Conservation (phyloP, 192 early-diverging fungal species). For the Coemansia sp. region DNA sequence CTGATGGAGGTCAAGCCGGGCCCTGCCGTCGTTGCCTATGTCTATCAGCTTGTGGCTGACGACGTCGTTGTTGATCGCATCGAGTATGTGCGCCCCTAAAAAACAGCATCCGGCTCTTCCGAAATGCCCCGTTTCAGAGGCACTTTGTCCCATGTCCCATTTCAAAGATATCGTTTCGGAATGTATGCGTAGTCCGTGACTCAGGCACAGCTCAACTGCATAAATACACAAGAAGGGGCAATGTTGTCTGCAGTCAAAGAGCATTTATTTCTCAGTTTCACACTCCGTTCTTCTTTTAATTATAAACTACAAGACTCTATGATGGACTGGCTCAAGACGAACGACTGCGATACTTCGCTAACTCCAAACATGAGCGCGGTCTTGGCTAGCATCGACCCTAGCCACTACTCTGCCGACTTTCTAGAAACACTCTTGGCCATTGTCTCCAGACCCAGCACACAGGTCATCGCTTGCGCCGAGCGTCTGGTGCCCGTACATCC, state of each 20-base stretch:
- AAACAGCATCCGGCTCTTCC: no score
- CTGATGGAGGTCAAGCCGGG: slow-evolving; percentile 88
- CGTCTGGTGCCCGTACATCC: background rate
- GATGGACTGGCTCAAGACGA: no score
- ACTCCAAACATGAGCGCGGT: background rate
- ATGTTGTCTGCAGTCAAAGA: no score
- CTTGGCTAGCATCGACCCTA: background rate
- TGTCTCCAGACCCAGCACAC: background rate
- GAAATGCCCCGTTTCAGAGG: no score
- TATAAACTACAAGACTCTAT: no score
- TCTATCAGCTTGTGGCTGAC: slow-evolving; percentile 89
- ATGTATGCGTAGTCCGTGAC: no score
- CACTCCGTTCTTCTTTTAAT: no score
- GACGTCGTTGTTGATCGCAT: slow-evolving; percentile 94
- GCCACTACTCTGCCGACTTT: slow-evolving; percentile 17
- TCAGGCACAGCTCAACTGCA: no score
- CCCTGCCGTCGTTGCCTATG: slow-evolving; percentile 76
- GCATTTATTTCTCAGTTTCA: no score
- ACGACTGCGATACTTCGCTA: background rate
- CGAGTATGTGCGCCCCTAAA: slow-evolving; percentile 59
- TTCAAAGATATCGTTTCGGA: no score
- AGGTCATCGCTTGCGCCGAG: slow-evolving; percentile 19
- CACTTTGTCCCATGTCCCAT: no score
- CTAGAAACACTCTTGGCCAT: slow-evolving; percentile 3
- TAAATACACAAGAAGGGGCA: no score